A percentile compares a stretch with the other conserved stretches of the same genome.
Evolutionary conservation across 225 moss, liverwort and hornwort genomes (phyloP).

Genomic region (Sphagnum contortum): DNA sequence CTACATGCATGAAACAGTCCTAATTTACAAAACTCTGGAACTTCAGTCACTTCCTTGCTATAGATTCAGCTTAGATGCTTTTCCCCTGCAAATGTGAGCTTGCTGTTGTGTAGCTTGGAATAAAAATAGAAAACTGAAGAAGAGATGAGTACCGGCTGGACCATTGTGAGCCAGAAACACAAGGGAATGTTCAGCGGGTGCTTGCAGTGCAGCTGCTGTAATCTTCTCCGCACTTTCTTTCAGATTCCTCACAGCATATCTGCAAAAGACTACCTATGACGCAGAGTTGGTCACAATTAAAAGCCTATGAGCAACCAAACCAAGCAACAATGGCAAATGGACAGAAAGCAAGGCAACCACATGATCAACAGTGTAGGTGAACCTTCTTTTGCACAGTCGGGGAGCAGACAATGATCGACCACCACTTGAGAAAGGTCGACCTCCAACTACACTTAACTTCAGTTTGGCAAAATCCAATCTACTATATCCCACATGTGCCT

Average conservation of each 20-base stretch:
- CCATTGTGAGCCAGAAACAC: slow-evolving; percentile 88
- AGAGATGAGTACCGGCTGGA: slow-evolving; percentile 40
- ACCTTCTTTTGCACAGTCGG: too few relatives aligned
- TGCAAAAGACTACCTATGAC: slow-evolving; percentile 11
- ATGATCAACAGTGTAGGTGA: too few relatives aligned
- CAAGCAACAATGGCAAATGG: slow-evolving; percentile 18
- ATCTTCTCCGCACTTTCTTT: slow-evolving; percentile 64
- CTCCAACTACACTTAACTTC: slow-evolving; percentile 68
- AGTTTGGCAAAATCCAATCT: slow-evolving; percentile 61
- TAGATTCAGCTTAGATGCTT: too few relatives aligned
- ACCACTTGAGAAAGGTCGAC: slow-evolving; percentile 86
- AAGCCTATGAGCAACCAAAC: slow-evolving; percentile 7
- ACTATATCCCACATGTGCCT: slow-evolving; percentile 65
- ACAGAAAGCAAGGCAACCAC: slow-evolving; percentile 11
- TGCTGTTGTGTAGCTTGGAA: too few relatives aligned
- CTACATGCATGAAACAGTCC: too few relatives aligned
- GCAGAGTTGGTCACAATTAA: too few relatives aligned
- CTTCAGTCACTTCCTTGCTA: too few relatives aligned
- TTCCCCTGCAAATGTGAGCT: too few relatives aligned
- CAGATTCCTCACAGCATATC: slow-evolving; percentile 57
- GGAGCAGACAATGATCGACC: background rate
- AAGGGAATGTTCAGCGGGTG: slow-evolving; percentile 57
- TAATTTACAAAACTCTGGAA: too few relatives aligned
- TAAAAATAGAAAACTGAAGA: background rate
- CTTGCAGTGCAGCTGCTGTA: slow-evolving; percentile 35